These are phyloP conservation scores for Aspergillus conjunctus DNA, from an alignment of 495 filamentous ascomycete species.

Conservation along the genomic window DNA sequence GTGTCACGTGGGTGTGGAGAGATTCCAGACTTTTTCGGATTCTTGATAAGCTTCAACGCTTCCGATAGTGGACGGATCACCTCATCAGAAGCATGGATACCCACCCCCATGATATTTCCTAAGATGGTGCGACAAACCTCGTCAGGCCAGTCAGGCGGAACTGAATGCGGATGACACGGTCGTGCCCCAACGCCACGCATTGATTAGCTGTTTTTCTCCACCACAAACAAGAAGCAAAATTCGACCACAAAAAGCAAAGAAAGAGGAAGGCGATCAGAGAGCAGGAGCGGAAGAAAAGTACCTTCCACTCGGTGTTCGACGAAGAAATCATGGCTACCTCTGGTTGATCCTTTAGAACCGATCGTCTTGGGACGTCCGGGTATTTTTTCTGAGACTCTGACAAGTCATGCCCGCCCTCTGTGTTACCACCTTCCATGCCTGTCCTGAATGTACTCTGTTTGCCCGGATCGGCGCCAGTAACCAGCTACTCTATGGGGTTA, in stretches of 20 bases:
- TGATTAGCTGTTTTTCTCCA: conserved; percentile 1
- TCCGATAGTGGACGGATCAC: conserved; percentile 5
- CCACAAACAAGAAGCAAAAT: too few relatives aligned
- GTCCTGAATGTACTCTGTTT: too few relatives aligned
- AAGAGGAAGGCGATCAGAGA: neutral
- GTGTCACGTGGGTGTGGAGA: conserved; percentile 18
- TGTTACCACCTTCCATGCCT: too few relatives aligned
- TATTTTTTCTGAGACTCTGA: too few relatives aligned
- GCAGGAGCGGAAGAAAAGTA: neutral
- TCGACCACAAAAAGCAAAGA: too few relatives aligned
- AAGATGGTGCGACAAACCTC: conserved; percentile 44
- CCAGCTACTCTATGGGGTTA: too few relatives aligned
- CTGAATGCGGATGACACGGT: conserved; percentile 41
- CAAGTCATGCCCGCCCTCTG: too few relatives aligned
- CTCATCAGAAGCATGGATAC: neutral
- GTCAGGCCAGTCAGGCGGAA: conserved; percentile 54
- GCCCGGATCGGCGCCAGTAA: too few relatives aligned
- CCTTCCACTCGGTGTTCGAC: conserved; percentile 9
- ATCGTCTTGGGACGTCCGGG: too few relatives aligned
- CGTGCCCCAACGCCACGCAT: conserved; percentile 36
- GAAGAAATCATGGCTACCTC: conserved; percentile 9
- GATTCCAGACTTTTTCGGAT: conserved; percentile 6
- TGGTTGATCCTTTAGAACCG: too few relatives aligned
- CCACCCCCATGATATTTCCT: conserved; percentile 21
- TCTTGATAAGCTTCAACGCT: too few relatives aligned